phyloP scores from a whole-genome alignment of 768 basidiomycete genomes.

The Xerocomus spinulosus region DNA sequence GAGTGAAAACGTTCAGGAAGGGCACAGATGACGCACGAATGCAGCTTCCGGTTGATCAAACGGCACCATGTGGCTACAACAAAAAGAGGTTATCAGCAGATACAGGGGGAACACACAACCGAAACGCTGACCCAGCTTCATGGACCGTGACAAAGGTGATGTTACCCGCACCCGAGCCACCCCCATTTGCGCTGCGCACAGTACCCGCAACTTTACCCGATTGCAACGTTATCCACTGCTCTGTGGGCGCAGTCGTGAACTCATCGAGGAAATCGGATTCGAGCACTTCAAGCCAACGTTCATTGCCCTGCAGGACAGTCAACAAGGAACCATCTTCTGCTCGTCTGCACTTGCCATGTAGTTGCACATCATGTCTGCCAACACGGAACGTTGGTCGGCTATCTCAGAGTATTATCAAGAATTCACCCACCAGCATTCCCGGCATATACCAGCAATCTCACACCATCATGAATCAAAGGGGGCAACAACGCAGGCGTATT shows the following conservation, averaged over 20 bases:
- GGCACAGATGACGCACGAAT: constrained; percentile 44
- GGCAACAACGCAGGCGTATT: constrained; percentile 77
- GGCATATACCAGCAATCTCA: constrained; percentile 85
- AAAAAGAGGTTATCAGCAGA: constrained; percentile 6
- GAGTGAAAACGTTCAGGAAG: background rate
- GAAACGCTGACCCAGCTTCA: constrained; percentile 67
- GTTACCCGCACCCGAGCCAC: constrained; percentile 68
- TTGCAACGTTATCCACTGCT: constrained; percentile 53
- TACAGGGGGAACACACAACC: background rate
- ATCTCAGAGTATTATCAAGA: background rate
- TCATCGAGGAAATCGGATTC: constrained; percentile 58
- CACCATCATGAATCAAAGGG: constrained; percentile 74
- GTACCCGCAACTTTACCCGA: constrained; percentile 59
- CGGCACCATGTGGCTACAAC: constrained; percentile 78
- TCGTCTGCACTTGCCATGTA: constrained; percentile 46
- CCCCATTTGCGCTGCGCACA: constrained; percentile 66
- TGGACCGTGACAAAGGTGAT: constrained; percentile 74
- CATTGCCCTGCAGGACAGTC: constrained; percentile 53
- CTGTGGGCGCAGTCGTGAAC: constrained; percentile 45
- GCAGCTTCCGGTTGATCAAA: constrained; percentile 87
- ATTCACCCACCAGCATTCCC: constrained; percentile 65
- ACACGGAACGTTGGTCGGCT: constrained; percentile 13
- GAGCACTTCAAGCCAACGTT: constrained; percentile 66
- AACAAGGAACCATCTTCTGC: background rate
- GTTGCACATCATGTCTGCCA: constrained; percentile 82